Base-by-base conservation (phyloP, 441 rosid genomes). In the Erodium moschatum region DNA sequence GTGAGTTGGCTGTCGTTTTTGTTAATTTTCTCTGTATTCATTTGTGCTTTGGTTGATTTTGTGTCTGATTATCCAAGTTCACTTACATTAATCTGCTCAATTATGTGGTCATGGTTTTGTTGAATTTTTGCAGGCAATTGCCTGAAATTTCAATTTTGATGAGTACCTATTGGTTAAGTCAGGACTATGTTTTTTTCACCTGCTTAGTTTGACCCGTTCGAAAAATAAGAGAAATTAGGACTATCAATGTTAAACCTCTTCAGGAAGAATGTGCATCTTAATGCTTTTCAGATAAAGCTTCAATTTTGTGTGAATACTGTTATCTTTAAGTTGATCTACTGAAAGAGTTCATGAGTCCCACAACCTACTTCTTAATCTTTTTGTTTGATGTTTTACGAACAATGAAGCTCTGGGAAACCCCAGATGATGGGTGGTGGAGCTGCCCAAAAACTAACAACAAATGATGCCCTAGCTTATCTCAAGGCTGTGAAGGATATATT, bases 401-500 rank as follows among this genome's bases (percentile, higher is more conserved):
- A 40, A 69, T 81, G 85, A 82, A 94, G 97, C 78, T 85, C 83
- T 64, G 87, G 82, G 72, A 85, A 88, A 80, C 75, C 85, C 27
- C 82, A 84, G 74, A 82, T 77, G 67, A 75, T 81, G 69, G 92
- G 82, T 56, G 84, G 85, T 65, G 87, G 80, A 65, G 74, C 67
- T 48, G 67, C 83, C 1, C 95, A 87, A 80, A 95, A 86, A 83
- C 86, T 87, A 63, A 90, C 98, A 6, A 87, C 97, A 21, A 90
- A 86, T 63, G 99, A 92, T 78, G 99, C 99, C 63, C 82, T 95
- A 75, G 85, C 95, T 1, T 95, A 92, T 74, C 91, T 95, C 52
- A 95, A 95, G 67, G 96, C 91, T 6, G 98, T 95, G 46, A 90
- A 90, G 76, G 96, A 90, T 64, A 90, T 87, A 68, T 95, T 95